A percentile compares a stretch with the other conserved stretches of the same genome.
Evolutionary conservation across 2,329 filamentous ascomycete genomes (phyloP).

Genomic region (Curvularia sp.): DNA sequence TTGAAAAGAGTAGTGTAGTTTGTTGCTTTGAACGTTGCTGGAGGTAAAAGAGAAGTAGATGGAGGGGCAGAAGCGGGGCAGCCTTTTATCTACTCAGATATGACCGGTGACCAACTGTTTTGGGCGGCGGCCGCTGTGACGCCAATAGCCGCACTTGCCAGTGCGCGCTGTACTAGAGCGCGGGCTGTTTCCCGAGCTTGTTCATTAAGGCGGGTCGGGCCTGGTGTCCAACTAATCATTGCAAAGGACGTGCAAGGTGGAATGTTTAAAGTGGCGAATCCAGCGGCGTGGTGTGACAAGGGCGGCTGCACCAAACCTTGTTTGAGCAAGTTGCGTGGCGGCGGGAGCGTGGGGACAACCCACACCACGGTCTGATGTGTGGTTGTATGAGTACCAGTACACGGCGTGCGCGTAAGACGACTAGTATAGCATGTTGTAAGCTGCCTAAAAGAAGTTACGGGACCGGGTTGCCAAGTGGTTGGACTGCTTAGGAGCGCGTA

Average conservation of each 20-base stretch:
- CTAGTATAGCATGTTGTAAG: not conserved
- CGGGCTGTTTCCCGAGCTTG: constrained; percentile 6
- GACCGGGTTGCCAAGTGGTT: not conserved
- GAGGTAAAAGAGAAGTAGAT: constrained; percentile 8
- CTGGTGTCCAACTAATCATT: constrained; percentile 14
- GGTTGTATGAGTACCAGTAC: constrained; percentile 10
- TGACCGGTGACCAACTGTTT: constrained; percentile 20
- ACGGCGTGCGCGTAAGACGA: constrained; percentile 4
- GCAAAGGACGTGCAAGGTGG: not conserved
- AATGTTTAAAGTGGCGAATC: constrained; percentile 20
- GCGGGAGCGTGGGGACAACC: constrained; percentile 7
- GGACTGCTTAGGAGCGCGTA: not conserved
- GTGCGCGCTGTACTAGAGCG: constrained; percentile 2
- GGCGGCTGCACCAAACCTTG: constrained; percentile 20
- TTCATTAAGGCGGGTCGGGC: constrained; percentile 17
- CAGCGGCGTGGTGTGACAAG: constrained; percentile 11
- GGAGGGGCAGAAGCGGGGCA: constrained; percentile 25
- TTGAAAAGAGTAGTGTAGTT: constrained; percentile 11
- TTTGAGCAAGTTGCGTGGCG: constrained; percentile 40
- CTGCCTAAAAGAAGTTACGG: not conserved
- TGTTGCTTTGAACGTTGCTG: constrained; percentile 19
- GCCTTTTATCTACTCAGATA: constrained; percentile 22
- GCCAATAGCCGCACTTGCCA: constrained; percentile 30
- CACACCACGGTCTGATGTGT: not conserved
- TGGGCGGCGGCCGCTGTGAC: constrained; percentile 17